Evolutionary conservation across 2,329 filamentous ascomycete genomes (phyloP).

Genomic region (Paraphoma sp.): DNA sequence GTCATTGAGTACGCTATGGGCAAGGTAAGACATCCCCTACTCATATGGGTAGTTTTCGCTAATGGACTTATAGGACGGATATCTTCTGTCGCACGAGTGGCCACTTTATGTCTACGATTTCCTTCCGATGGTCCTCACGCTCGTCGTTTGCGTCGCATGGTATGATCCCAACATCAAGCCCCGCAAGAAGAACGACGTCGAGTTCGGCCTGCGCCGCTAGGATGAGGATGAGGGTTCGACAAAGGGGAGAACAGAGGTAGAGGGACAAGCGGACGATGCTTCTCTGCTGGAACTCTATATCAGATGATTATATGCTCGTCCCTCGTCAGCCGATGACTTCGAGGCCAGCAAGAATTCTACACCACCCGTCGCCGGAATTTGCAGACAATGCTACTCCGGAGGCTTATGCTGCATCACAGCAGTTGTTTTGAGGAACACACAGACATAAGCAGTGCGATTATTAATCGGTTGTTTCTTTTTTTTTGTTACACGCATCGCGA

Average conservation of each 20-base stretch:
- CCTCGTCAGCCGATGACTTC: no score
- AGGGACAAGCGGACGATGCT: slow-evolving; percentile 1
- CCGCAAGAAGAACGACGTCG: slow-evolving; percentile 22
- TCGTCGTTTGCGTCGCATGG: slow-evolving; percentile 31
- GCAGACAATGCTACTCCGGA: no score
- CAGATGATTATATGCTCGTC: background rate
- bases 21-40: slow-evolving; percentile 16
- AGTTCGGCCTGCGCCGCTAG: slow-evolving; percentile 23
- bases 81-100: slow-evolving; percentile 34
- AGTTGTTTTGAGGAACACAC: no score
- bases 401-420: no score
- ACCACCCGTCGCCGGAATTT: no score
- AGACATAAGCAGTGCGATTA: no score
- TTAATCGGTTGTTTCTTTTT: no score
- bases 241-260: background rate
- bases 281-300: slow-evolving; percentile 15
- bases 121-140: slow-evolving; percentile 32
- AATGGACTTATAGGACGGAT: slow-evolving; percentile 24
- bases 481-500: no score
- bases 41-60: background rate
- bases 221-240: slow-evolving; percentile 3
- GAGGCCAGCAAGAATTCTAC: no score
- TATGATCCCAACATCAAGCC: slow-evolving; percentile 36
- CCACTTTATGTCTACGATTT: slow-evolving; percentile 37
- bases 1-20: slow-evolving; percentile 55